Conservation (phyloP, 2,329 filamentous ascomycete genomes). For the Rutstroemia sp. region DNA sequence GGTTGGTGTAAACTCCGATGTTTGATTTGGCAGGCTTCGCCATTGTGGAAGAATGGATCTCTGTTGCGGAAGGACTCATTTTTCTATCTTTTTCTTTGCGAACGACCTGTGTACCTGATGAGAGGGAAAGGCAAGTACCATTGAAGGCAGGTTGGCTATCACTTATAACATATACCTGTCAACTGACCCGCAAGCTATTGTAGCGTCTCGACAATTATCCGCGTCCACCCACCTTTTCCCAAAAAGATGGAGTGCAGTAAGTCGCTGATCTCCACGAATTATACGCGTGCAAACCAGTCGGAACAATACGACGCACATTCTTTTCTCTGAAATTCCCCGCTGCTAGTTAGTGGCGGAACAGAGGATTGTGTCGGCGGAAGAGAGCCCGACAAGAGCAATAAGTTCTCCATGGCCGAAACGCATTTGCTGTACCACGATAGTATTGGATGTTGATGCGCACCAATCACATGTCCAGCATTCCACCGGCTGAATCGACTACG, state of each 20-base stretch:
- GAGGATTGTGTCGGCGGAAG: conserved; percentile 7
- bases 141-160: not conserved
- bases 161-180: conserved; percentile 4
- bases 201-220: conserved; percentile 6
- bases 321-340: not conserved
- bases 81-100: not conserved
- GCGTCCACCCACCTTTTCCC: conserved; percentile 1
- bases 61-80: conserved; percentile 26
- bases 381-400: conserved; percentile 6
- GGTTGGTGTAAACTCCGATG: conserved; percentile 95
- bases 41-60: conserved; percentile 16
- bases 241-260: not conserved
- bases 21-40: conserved; percentile 59
- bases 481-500: not conserved
- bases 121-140: too few relatives aligned
- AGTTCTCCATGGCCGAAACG: not conserved
- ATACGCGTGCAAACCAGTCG: not conserved
- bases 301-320: not conserved
- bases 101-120: too few relatives aligned
- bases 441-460: conserved; percentile 8
- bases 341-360: conserved; percentile 4
- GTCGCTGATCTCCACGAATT: conserved; percentile 6
- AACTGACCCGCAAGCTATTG: conserved; percentile 1
- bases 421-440: not conserved
- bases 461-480: conserved; percentile 1